Percentiles rank a stretch among this genome's conserved stretches.
phyloP scores from a whole-genome alignment of 768 basidiomycete species.

The Leucocoprinus sp. region DNA sequence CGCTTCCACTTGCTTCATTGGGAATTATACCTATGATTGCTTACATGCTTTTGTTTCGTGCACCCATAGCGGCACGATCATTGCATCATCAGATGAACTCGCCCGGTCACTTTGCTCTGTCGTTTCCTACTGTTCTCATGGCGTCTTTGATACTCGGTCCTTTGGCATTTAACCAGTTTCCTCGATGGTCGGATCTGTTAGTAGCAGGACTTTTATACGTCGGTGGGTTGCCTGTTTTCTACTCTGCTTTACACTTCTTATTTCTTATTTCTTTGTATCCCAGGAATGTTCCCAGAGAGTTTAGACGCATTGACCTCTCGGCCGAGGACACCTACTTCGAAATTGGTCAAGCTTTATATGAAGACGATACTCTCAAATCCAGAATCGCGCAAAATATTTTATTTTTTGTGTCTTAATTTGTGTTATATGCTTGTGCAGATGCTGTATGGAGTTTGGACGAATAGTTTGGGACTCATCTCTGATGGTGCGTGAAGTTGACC shows the following conservation, averaged over 20 bases:
- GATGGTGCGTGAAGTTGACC: slow-evolving; percentile 52
- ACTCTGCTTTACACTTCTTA: neutral
- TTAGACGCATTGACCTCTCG: slow-evolving; percentile 32
- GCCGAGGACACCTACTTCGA: slow-evolving; percentile 45
- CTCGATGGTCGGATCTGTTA: slow-evolving; percentile 49
- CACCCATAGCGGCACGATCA: slow-evolving; percentile 40
- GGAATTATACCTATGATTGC: slow-evolving; percentile 55
- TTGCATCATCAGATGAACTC: slow-evolving; percentile 41
- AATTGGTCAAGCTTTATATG: slow-evolving; percentile 60
- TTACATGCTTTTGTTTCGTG: slow-evolving; percentile 51
- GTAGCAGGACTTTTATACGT: slow-evolving; percentile 53
- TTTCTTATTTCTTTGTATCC: neutral
- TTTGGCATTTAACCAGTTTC: slow-evolving; percentile 56
- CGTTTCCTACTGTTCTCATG: slow-evolving; percentile 45
- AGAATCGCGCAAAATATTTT: slow-evolving; percentile 93
- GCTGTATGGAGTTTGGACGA: slow-evolving; percentile 96
- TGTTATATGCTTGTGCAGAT: slow-evolving; percentile 97
- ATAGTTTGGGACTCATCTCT: slow-evolving; percentile 91
- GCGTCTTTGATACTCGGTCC: slow-evolving; percentile 47
- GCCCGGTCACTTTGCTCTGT: slow-evolving; percentile 48
- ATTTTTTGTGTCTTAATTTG: slow-evolving; percentile 91
- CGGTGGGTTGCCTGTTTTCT: slow-evolving; percentile 33
- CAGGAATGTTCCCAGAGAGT: slow-evolving; percentile 47
- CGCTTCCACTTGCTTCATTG: slow-evolving; percentile 49
- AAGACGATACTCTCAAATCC: slow-evolving; percentile 87